Percentiles rank a stretch among this genome's conserved stretches.
Evolutionary conservation across 2,329 filamentous ascomycete genomes (phyloP).

Genomic region (Colletotrichum incanum): DNA sequence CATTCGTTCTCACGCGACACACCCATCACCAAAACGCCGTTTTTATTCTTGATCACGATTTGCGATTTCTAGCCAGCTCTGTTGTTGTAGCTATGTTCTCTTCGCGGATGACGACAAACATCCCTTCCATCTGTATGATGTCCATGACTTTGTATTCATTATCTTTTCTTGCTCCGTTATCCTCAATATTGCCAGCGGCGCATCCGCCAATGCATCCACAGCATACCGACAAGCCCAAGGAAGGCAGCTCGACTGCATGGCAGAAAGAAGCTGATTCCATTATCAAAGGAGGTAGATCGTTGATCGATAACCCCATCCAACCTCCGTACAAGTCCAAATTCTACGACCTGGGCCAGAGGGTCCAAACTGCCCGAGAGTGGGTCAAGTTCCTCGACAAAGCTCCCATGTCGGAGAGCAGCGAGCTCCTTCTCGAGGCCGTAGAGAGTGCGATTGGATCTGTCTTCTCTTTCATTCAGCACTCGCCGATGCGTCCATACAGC

Average conservation of each 20-base stretch:
- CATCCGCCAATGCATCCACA: constrained; percentile 4
- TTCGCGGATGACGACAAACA: too few species aligned
- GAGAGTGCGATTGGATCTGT: background rate
- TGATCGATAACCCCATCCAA: constrained; percentile 48
- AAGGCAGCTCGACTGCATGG: constrained; percentile 1
- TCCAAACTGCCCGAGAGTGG: constrained; percentile 44
- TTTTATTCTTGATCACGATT: too few species aligned
- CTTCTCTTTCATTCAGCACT: constrained; percentile 8
- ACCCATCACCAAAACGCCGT: too few species aligned
- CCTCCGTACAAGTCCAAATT: constrained; percentile 51
- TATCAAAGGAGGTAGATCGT: constrained; percentile 1
- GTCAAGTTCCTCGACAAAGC: constrained; percentile 20
- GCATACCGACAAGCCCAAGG: background rate
- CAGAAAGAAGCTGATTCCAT: constrained; percentile 6
- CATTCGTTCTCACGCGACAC: too few species aligned
- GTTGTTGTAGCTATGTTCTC: too few species aligned
- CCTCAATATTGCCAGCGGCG: background rate
- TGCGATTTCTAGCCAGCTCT: too few species aligned
- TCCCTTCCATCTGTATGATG: too few species aligned
- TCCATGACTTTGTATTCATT: too few species aligned
- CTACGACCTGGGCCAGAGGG: constrained; percentile 51
- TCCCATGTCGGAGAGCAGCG: background rate
- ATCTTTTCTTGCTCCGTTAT: background rate
- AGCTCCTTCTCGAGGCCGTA: constrained; percentile 1
- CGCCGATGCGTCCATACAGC: constrained; percentile 16